Conservation (phyloP, 2,329 filamentous ascomycete species). For the Pseudopithomyces maydicus region DNA sequence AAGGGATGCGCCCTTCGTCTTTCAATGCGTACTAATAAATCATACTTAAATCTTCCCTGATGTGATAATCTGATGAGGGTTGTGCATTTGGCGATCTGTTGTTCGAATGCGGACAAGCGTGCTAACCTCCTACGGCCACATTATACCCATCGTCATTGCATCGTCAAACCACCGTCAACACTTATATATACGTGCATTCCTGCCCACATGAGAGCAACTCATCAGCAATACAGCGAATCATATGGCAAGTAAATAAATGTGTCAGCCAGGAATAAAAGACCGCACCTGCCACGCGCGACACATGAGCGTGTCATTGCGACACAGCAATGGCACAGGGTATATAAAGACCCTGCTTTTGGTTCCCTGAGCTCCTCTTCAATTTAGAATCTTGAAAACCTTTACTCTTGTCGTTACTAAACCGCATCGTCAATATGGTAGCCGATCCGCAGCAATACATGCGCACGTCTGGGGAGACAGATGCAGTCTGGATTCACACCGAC, state of each 20-base stretch:
- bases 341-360: neutral
- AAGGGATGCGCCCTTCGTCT: too few relatives aligned
- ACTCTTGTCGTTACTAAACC: neutral
- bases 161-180: conserved; percentile 1
- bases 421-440: conserved; percentile 18
- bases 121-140: neutral
- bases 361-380: neutral
- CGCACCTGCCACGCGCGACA: neutral
- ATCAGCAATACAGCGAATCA: neutral
- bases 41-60: too few relatives aligned
- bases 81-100: too few relatives aligned
- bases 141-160: neutral
- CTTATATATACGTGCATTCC: neutral
- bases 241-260: neutral
- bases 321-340: neutral
- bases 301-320: neutral
- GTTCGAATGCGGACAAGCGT: neutral
- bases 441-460: conserved; percentile 44
- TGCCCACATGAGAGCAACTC: neutral
- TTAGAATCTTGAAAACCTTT: neutral
- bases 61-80: neutral
- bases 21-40: too few relatives aligned
- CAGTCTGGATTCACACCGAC: conserved; percentile 60
- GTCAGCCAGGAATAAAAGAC: neutral
- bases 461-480: conserved; percentile 57